These are phyloP conservation scores for Viridothelium virens DNA, from an alignment of 495 filamentous ascomycete species.

Conservation along the genomic window DNA sequence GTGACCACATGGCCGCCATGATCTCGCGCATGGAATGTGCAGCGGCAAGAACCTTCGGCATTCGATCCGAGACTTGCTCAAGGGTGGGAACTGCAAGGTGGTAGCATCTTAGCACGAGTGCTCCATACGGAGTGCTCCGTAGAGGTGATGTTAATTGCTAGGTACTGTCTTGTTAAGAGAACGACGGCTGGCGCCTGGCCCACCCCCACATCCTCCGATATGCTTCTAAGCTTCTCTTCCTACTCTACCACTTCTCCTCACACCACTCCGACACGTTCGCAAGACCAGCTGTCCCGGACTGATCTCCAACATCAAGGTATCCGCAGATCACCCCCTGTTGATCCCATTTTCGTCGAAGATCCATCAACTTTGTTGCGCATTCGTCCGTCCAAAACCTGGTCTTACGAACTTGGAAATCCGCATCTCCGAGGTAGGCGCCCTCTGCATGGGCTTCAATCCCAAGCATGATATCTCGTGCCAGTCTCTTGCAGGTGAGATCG, in stretches of 20 bases:
- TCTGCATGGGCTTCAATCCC: constrained; percentile 33
- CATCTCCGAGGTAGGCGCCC: constrained; percentile 48
- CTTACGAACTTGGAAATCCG: constrained; percentile 41
- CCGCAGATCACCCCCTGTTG: constrained; percentile 38
- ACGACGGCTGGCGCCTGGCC: background rate
- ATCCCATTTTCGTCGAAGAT: constrained; percentile 42
- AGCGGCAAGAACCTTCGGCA: background rate
- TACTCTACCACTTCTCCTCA: background rate
- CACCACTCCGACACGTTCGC: constrained; percentile 27
- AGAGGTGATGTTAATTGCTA: no score
- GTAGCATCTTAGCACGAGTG: no score
- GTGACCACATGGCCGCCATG: constrained; percentile 3
- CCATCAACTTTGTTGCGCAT: constrained; percentile 31
- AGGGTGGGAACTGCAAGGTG: no score
- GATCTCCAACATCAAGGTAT: constrained; percentile 38
- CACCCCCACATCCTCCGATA: background rate
- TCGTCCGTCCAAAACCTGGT: constrained; percentile 42
- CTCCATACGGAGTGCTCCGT: no score
- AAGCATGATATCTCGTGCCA: constrained; percentile 39
- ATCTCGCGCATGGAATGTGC: background rate
- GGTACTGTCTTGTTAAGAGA: no score
- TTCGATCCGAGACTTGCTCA: background rate
- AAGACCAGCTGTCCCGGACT: constrained; percentile 28
- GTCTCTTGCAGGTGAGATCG: constrained; percentile 36
- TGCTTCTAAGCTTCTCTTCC: background rate